Base-by-base conservation (phyloP, 2,329 filamentous ascomycete genomes). In the Venturia aucupariae region DNA sequence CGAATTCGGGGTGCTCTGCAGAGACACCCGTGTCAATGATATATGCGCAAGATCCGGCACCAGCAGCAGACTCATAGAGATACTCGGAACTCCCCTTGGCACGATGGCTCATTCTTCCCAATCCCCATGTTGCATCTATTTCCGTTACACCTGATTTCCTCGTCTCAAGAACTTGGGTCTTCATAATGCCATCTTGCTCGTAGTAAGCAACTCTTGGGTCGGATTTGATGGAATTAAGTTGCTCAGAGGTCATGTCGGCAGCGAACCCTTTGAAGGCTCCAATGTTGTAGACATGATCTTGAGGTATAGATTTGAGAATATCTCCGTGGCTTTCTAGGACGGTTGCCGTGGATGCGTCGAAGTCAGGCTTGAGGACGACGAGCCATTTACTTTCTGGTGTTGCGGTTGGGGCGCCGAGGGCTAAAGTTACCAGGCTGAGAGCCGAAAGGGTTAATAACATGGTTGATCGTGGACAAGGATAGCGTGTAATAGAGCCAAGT, bases 1-100 rank as follows among this genome's bases (percentile, higher is more conserved):
- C 70, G 51, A 72, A 72, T 64, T 72, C 70, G 32, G 62, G 66
- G 60, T 70, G 68, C 35, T 55, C 64, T 17, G 68, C 65, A 44
- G 70, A 66, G 57, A 76, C 69, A 46, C 74, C 74, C 42, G 74
- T 77, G 65, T 77, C 75, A 42, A 77, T 69, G 60, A 77, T 68
- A 62, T 76, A 77, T 30, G 68, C 70, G 11, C 69, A 73, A 11
- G 71, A 70, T 6, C 75, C 74, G 19, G 61, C 59, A 44, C 74
- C 75, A 35, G 72, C 70, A 30, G 69, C 67, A 27, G 62, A 65
- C 44, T 67, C 72, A 44, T 76, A 76, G 57, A 72, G 66, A 65
- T 74, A 76, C 17, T 64, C 69, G 6, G 66, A 70, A 8, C 67
- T 67, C 10, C 70, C 68, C 15, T 64, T 48, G 0, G 32, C 19